Evolutionary conservation across 805 yeast species (phyloP), one percentile per base, ranked within the genome.

Genomic region (Jamesozyma rosinii): DNA sequence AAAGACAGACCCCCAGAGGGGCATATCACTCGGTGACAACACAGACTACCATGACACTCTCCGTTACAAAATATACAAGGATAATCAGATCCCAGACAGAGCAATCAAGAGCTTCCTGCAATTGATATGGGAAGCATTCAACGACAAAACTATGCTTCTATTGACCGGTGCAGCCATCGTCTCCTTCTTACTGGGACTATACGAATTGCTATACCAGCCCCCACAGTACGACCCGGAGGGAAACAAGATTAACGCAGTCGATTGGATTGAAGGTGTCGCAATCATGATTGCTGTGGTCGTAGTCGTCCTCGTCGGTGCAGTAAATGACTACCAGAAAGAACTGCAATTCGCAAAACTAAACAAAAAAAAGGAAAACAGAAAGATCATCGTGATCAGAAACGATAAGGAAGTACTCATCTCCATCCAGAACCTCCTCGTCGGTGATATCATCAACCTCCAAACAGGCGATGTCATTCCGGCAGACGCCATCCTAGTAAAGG

Each of bases 251-350:
- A 96, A 97, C 15, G 76, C 79, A 54, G 94, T 92, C 27, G 95
- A 90, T 55, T 92, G 97, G 97, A 95, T 94, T 38, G 99, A 92
- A 69, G 99, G 99, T 53, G 95, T 89, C 32, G 99, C 98, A 34
- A 92, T 92, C 58, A 76, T 92, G 52, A 83, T 83, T 3, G 99
- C 99, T 18, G 84, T 92, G 20, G 55, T 77, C 4, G 90, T 92
- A 46, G 97, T 92, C 29, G 95, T 90, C 4, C 50, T 86, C 2
- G 98, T 94, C 13, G 95, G 97, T 40, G 92, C 96, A 2, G 82
- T 77, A n/a, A 92, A 92, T 63, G 98, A 92, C 65, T 92, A 83
- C 69, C 96, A 92, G 60, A 94, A 94, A 62, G 98, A 92, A 61
- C 69, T 87, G 14, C 98, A 92, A 61, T 92, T 92, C 64, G 83